Conservation (phyloP, 164 flowering plant genomes). For the Santalum album region DNA sequence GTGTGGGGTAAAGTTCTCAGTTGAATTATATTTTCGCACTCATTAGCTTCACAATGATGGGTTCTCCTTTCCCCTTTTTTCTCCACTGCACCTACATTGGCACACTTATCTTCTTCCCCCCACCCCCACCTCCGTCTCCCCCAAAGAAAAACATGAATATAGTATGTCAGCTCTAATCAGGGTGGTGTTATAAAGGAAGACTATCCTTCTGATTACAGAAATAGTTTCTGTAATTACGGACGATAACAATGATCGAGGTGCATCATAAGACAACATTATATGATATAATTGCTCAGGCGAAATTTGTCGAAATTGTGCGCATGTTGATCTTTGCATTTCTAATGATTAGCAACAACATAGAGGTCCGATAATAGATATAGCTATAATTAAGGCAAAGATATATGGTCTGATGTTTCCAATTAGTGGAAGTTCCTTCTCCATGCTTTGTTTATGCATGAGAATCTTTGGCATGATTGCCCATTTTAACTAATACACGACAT, state of each 20-base stretch:
- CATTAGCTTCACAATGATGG: slow-evolving; percentile 20
- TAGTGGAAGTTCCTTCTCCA: too few relatives aligned
- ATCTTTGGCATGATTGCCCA: too few relatives aligned
- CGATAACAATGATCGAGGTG: background rate
- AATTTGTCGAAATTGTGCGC: background rate
- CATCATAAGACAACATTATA: background rate
- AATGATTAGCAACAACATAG: background rate
- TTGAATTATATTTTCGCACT: slow-evolving; percentile 19
- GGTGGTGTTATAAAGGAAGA: background rate
- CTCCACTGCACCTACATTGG: slow-evolving; percentile 4
- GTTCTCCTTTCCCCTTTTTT: slow-evolving; percentile 6
- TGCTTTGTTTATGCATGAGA: too few relatives aligned
- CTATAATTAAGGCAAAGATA: too few relatives aligned
- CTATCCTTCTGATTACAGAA: background rate
- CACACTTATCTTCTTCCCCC: background rate
- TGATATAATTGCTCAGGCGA: background rate
- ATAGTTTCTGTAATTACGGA: background rate
- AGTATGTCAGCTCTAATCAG: background rate
- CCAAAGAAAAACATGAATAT: background rate
- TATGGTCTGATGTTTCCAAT: too few relatives aligned
- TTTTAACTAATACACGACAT: too few relatives aligned
- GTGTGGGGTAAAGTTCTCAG: slow-evolving; percentile 22
- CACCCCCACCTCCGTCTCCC: background rate
- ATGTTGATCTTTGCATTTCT: background rate
- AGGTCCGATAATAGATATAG: background rate